Conservation (phyloP, 2,329 filamentous ascomycete genomes). For the Cercospora sp. region DNA sequence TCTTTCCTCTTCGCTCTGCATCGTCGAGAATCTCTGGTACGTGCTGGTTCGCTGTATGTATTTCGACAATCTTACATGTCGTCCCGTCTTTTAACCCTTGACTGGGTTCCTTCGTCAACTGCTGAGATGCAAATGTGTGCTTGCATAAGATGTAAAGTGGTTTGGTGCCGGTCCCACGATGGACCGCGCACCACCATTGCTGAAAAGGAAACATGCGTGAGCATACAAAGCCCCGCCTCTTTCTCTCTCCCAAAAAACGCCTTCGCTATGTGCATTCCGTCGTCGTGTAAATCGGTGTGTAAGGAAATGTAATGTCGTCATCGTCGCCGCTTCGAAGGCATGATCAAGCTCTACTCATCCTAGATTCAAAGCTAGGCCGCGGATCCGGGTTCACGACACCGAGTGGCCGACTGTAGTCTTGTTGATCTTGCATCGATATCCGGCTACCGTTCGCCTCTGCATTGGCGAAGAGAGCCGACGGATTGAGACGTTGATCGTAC, state of each 20-base stretch:
- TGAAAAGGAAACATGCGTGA: slow-evolving; percentile 16
- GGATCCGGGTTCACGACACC: slow-evolving; percentile 44
- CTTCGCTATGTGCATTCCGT: slow-evolving; percentile 19
- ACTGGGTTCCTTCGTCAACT: slow-evolving; percentile 14
- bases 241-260: slow-evolving; percentile 20
- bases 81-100: slow-evolving; percentile 10
- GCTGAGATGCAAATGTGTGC: slow-evolving; percentile 24
- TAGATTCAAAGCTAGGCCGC: slow-evolving; percentile 36
- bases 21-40: slow-evolving; percentile 13
- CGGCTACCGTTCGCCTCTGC: slow-evolving; percentile 48
- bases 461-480: slow-evolving; percentile 48
- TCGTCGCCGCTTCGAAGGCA: slow-evolving; percentile 2
- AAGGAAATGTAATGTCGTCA: slow-evolving; percentile 20
- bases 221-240: slow-evolving; percentile 12
- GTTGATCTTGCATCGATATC: slow-evolving; percentile 49
- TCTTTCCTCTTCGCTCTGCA: slow-evolving; percentile 6
- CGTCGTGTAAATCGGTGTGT: slow-evolving; percentile 20
- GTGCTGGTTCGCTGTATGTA: slow-evolving; percentile 17
- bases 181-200: slow-evolving; percentile 12
- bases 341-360: slow-evolving; percentile 17
- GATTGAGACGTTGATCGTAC: slow-evolving; percentile 53
- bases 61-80: slow-evolving; percentile 6
- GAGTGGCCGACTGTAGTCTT: slow-evolving; percentile 50
- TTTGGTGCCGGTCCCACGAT: slow-evolving; percentile 4
- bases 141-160: slow-evolving; percentile 12